Percentiles rank a stretch among this genome's conserved stretches.
These are phyloP conservation scores for Simmondsia chinensis DNA, from an alignment of 148 eudicot species.

Conservation along the genomic window DNA sequence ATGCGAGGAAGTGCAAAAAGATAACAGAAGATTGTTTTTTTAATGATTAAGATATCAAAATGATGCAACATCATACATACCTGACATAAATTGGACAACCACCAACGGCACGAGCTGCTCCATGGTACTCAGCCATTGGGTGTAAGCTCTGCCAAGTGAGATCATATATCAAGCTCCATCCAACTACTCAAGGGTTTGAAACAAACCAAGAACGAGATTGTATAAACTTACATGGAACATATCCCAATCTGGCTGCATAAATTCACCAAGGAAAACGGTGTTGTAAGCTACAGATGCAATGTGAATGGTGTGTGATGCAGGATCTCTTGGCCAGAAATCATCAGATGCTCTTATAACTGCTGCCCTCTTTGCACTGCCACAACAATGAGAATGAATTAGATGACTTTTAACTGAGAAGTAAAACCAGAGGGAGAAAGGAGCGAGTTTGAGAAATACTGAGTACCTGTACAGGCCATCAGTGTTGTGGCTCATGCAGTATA, in stretches of 20 bases:
- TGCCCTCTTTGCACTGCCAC: slow-evolving; percentile 46
- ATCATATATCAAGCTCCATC: slow-evolving; percentile 1
- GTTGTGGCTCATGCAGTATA: slow-evolving; percentile 87
- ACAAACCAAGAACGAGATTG: neutral
- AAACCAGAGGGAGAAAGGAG: neutral
- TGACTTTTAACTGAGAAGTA: neutral
- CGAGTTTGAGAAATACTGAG: neutral
- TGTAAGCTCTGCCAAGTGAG: slow-evolving; percentile 56
- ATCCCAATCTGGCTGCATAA: slow-evolving; percentile 98
- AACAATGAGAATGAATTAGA: neutral
- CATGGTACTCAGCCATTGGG: slow-evolving; percentile 94
- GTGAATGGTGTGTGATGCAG: slow-evolving; percentile 92
- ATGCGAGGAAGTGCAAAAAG: too few relatives aligned
- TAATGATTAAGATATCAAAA: too few relatives aligned
- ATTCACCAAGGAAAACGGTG: slow-evolving; percentile 76
- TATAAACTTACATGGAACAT: slow-evolving; percentile 76
- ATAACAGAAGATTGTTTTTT: neutral
- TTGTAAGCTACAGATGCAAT: slow-evolving; percentile 91
- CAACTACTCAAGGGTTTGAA: neutral
- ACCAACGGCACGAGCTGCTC: slow-evolving; percentile 88
- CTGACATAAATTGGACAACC: slow-evolving; percentile 93
- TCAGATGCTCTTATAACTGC: slow-evolving; percentile 88
- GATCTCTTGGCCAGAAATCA: slow-evolving; percentile 84
- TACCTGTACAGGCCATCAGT: slow-evolving; percentile 91
- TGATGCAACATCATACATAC: slow-evolving; percentile 26